Percentiles rank a stretch among this genome's conserved stretches.
Conservation (phyloP, 2,329 filamentous ascomycete species). For the Colletotrichum magnum region DNA sequence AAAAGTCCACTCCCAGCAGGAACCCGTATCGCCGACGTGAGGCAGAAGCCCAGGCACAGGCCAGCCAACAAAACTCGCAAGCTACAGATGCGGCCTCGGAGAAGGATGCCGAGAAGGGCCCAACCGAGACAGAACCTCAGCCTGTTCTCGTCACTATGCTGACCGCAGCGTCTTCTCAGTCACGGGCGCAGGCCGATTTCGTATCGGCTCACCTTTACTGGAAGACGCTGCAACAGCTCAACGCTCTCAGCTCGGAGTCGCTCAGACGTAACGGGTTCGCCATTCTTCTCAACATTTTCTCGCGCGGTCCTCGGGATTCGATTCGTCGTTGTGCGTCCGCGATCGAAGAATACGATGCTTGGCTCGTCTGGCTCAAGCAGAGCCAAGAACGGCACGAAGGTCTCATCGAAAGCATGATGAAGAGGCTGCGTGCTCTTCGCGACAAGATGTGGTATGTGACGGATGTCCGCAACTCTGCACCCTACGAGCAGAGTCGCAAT, state of each 20-base stretch:
- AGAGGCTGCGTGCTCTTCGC: slow-evolving; percentile 79
- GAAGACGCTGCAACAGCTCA: slow-evolving; percentile 83
- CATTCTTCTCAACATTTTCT: slow-evolving; percentile 80
- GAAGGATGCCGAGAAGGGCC: slow-evolving; percentile 39
- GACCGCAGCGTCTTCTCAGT: slow-evolving; percentile 81
- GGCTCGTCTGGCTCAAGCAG: slow-evolving; percentile 87
- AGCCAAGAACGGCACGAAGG: slow-evolving; percentile 84
- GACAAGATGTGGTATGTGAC: slow-evolving; percentile 99
- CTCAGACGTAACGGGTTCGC: slow-evolving; percentile 78
- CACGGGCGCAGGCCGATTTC: slow-evolving; percentile 84
- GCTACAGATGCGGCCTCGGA: slow-evolving; percentile 30
- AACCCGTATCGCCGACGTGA: slow-evolving; percentile 68
- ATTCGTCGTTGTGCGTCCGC: slow-evolving; percentile 79
- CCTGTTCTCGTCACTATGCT: slow-evolving; percentile 79
- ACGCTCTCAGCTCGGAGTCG: slow-evolving; percentile 71
- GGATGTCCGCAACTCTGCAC: slow-evolving; percentile 90
- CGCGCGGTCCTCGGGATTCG: slow-evolving; percentile 77
- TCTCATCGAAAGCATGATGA: slow-evolving; percentile 81
- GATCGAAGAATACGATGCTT: slow-evolving; percentile 84
- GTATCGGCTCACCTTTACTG: slow-evolving; percentile 88
- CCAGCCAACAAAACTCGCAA: neutral
- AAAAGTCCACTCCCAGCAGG: slow-evolving; percentile 67
- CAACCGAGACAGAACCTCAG: slow-evolving; percentile 31
- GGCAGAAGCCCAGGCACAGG: slow-evolving; percentile 7
- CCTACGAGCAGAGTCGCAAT: slow-evolving; percentile 88